Evolutionary conservation across 176 grass and related monocot species (phyloP).

Genomic region (Oryza officinalis): DNA sequence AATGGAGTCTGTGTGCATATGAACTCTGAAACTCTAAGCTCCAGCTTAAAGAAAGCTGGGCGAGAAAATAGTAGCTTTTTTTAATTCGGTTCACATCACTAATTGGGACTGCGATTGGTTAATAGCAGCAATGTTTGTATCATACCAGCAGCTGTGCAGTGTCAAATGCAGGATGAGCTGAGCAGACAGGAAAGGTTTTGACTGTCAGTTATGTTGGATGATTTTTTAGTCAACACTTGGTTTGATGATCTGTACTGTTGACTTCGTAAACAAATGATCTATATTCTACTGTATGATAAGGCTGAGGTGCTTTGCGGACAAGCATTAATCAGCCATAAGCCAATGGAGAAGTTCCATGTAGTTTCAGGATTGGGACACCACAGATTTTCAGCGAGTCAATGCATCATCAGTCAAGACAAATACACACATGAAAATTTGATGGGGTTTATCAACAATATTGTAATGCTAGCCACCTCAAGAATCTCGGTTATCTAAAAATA

Average conservation of each 20-base stretch:
- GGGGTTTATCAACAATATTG: background rate
- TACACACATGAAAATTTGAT: background rate
- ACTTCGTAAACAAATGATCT: background rate
- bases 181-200: too few species aligned
- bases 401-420: background rate
- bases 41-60: too few species aligned
- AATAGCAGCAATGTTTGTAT: too few species aligned
- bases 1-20: too few species aligned
- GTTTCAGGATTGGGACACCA: background rate
- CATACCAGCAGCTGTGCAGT: too few species aligned
- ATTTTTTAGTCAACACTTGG: background rate
- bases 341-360: background rate
- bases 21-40: too few species aligned
- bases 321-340: background rate
- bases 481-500: conserved; percentile 8
- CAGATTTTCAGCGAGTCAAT: background rate
- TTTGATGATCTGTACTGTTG: background rate
- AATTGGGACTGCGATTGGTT: too few species aligned
- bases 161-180: too few species aligned
- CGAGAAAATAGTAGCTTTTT: background rate
- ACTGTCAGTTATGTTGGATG: background rate
- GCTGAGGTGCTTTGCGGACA: background rate
- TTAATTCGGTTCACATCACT: background rate
- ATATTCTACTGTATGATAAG: background rate
- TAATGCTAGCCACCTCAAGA: background rate